These are phyloP conservation scores for thale cress (Arabidopsis thaliana) DNA, from an alignment of 345 rosid species.

Conservation along the genomic window DNA sequence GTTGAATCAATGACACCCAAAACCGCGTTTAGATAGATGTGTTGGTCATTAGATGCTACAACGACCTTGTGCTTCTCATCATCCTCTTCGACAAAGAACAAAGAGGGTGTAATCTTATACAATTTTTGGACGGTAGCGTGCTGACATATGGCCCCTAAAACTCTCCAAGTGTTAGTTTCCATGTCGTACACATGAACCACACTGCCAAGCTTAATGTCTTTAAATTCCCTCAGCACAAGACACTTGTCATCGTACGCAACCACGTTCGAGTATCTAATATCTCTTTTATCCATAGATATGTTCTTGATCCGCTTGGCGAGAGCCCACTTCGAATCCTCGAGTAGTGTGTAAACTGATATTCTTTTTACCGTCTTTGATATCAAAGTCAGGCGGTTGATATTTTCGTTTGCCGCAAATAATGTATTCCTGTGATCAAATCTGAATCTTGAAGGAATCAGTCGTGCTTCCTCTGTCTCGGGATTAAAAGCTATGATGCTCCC, in stretches of 20 bases:
- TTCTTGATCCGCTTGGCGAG: background rate
- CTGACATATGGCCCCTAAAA: background rate
- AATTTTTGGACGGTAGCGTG: background rate
- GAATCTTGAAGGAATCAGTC: background rate
- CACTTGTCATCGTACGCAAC: slow-evolving; percentile 15
- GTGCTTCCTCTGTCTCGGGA: slow-evolving; percentile 14
- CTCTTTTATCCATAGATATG: background rate
- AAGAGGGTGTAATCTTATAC: background rate
- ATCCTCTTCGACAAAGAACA: background rate
- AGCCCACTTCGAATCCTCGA: background rate
- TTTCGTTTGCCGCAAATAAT: background rate
- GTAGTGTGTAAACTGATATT: slow-evolving; percentile 4
- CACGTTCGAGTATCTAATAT: background rate
- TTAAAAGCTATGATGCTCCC: slow-evolving; percentile 9
- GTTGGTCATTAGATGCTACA: background rate
- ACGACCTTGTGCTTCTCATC: background rate
- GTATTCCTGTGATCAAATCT: too few species aligned
- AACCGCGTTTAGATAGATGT: background rate
- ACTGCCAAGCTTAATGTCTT: background rate
- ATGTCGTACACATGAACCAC: slow-evolving; percentile 10
- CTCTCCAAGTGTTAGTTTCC: slow-evolving; percentile 12
- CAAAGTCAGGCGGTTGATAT: background rate
- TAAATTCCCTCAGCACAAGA: background rate
- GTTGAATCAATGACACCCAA: background rate
- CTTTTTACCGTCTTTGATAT: background rate